Conservation (phyloP, 331 rosid species). For the Stylosanthes scabra region DNA sequence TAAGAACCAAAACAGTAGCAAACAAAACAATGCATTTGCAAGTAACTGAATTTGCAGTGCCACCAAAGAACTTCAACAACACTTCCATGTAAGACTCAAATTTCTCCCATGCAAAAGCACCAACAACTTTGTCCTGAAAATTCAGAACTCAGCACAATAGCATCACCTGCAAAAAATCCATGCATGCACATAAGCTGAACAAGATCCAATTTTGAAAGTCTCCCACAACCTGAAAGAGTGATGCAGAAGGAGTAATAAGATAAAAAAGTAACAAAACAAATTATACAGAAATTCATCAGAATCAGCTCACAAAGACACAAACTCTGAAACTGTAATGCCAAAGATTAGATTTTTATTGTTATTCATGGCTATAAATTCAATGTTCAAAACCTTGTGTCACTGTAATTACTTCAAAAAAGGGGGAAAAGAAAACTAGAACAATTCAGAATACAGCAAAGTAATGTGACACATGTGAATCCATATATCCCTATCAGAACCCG, state of each 20-base stretch:
- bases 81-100: slow-evolving; percentile 58
- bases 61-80: slow-evolving; percentile 47
- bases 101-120: slow-evolving; percentile 39
- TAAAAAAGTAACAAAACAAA: neutral
- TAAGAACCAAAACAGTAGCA: slow-evolving; percentile 58
- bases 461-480: slow-evolving; percentile 27
- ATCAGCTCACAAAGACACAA: slow-evolving; percentile 4
- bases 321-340: neutral
- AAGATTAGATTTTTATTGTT: slow-evolving; percentile 12
- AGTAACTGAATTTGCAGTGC: slow-evolving; percentile 56
- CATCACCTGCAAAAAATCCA: slow-evolving; percentile 33
- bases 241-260: neutral
- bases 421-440: too few relatives aligned
- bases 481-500: neutral
- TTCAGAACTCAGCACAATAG: slow-evolving; percentile 14
- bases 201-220: slow-evolving; percentile 30
- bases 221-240: slow-evolving; percentile 35
- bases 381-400: slow-evolving; percentile 10
- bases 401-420: too few relatives aligned
- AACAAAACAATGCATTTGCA: slow-evolving; percentile 68
- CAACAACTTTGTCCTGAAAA: neutral
- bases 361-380: slow-evolving; percentile 11
- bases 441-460: slow-evolving; percentile 35
- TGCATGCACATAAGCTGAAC: neutral
- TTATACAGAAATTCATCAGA: neutral